Evolutionary conservation across 108 stramenopile genomes (phyloP).

Genomic region (Hondaea fermentalgiana): DNA sequence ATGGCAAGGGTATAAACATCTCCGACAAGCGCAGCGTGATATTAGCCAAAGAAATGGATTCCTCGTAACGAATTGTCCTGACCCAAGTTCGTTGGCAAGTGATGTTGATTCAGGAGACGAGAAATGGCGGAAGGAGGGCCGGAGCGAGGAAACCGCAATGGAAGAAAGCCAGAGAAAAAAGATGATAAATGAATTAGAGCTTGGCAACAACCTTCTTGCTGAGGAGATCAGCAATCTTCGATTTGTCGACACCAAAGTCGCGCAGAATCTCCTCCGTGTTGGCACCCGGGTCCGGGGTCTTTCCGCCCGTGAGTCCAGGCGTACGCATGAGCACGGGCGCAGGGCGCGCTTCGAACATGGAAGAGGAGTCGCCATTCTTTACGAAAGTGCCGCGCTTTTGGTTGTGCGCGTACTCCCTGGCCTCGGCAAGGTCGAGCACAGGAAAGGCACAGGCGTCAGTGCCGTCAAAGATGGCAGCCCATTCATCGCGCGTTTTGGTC

Average conservation of each 20-base stretch:
- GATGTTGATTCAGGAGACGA: too few relatives aligned
- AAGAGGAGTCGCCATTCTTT: background rate
- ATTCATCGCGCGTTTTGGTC: conserved; percentile 1
- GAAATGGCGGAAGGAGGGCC: too few relatives aligned
- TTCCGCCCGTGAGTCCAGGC: background rate
- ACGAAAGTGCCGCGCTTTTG: background rate
- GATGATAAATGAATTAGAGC: background rate
- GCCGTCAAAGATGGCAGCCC: conserved; percentile 1
- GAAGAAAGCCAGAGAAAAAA: too few relatives aligned
- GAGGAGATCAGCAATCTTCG: background rate
- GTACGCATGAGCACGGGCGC: conserved; percentile 5
- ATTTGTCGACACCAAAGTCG: background rate
- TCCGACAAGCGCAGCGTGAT: too few relatives aligned
- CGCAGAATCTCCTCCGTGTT: background rate
- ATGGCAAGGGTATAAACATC: too few relatives aligned
- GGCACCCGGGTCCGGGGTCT: background rate
- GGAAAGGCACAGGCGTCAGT: conserved; percentile 1
- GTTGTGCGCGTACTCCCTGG: background rate
- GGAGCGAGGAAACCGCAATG: too few relatives aligned
- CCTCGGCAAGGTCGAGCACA: background rate
- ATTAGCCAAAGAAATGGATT: too few relatives aligned
- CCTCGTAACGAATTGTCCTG: too few relatives aligned
- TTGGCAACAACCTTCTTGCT: background rate
- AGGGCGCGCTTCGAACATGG: background rate
- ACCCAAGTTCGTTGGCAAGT: too few relatives aligned